These are phyloP conservation scores for Hortaea werneckii DNA, from an alignment of 2,329 filamentous ascomycete species.

Conservation along the genomic window DNA sequence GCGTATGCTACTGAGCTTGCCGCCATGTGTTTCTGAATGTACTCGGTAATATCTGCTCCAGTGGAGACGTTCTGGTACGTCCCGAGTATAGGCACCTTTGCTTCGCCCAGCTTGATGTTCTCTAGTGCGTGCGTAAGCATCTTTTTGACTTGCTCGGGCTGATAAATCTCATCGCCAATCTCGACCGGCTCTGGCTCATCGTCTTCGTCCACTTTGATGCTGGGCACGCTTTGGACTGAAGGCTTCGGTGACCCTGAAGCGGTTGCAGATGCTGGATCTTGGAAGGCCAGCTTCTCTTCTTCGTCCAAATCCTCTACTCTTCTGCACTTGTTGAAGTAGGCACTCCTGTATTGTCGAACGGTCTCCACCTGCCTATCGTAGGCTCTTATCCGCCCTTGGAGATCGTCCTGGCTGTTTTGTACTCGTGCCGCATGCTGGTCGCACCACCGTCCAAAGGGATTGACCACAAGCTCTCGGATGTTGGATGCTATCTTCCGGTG, in stretches of 20 bases:
- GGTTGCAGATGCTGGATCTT: slow-evolving; percentile 56
- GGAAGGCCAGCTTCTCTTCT: slow-evolving; percentile 96
- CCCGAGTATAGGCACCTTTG: slow-evolving; percentile 90
- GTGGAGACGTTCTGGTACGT: slow-evolving; percentile 88
- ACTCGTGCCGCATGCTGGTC: slow-evolving; percentile 86
- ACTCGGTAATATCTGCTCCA: slow-evolving; percentile 90
- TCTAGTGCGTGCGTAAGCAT: slow-evolving; percentile 78
- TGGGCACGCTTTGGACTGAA: slow-evolving; percentile 51
- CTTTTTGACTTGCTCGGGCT: slow-evolving; percentile 80
- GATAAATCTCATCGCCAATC: slow-evolving; percentile 80
- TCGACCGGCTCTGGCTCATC: slow-evolving; percentile 73
- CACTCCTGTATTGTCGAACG: slow-evolving; percentile 86
- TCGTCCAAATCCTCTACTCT: slow-evolving; percentile 93
- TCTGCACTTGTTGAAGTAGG: slow-evolving; percentile 98
- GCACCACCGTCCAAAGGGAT: slow-evolving; percentile 91
- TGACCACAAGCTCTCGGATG: slow-evolving; percentile 90
- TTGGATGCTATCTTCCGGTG: slow-evolving; percentile 95
- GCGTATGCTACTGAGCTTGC: slow-evolving; percentile 71
- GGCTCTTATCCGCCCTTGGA: slow-evolving; percentile 81
- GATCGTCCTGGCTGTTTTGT: slow-evolving; percentile 87
- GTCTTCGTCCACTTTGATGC: slow-evolving; percentile 70
- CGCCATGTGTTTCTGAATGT: slow-evolving; percentile 79
- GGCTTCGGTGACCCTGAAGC: slow-evolving; percentile 39
- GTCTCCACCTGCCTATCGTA: slow-evolving; percentile 85
- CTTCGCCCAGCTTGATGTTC: slow-evolving; percentile 76